Conservation (phyloP, 306 rosid species). For the Styphnolobium japonicum region DNA sequence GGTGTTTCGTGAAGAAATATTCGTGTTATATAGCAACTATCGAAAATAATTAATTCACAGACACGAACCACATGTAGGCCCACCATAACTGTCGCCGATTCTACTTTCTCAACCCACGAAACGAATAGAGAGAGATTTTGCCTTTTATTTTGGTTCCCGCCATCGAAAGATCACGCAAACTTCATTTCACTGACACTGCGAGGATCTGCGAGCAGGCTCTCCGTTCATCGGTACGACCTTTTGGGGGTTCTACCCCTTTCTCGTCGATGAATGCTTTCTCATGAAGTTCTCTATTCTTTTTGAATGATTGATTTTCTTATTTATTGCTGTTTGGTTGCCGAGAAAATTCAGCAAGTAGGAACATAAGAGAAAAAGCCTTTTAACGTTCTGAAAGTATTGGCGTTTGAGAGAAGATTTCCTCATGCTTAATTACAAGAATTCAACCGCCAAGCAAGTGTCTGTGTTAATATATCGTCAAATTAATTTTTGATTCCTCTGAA, state of each 20-base stretch:
- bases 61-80: neutral
- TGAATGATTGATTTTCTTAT: neutral
- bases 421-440: neutral
- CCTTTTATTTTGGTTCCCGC: conserved; percentile 26
- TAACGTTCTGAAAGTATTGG: no score
- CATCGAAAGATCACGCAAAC: neutral
- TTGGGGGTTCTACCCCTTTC: neutral
- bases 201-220: neutral
- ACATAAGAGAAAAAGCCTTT: neutral
- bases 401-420: neutral
- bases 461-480: neutral
- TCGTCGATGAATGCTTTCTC: neutral
- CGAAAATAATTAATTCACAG: no score
- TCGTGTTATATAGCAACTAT: no score
- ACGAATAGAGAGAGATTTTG: neutral
- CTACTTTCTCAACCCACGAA: neutral
- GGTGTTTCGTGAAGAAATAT: no score
- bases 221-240: neutral
- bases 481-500: neutral
- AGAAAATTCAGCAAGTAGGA: conserved; percentile 2
- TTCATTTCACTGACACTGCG: neutral
- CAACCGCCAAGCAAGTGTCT: neutral
- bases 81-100: neutral
- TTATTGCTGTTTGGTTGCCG: neutral
- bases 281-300: neutral